Base-by-base conservation (phyloP, 2,329 filamentous ascomycete genomes). In the Colletotrichum sp. region DNA sequence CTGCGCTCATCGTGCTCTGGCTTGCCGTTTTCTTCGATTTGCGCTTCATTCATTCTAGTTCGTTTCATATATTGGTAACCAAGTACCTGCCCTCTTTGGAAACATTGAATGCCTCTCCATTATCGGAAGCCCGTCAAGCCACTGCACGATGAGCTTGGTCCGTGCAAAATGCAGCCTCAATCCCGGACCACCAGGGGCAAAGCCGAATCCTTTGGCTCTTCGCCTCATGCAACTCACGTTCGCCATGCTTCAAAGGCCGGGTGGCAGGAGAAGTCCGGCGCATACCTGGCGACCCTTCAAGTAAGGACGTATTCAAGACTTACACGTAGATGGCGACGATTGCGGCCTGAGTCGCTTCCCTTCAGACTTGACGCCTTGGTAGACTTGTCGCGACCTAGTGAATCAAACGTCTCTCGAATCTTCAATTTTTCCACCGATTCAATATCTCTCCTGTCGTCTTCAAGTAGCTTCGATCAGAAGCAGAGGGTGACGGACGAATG, bases 381-480 rank as follows among this genome's bases (percentile, higher is more conserved):
- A 24, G 6, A 13, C 0, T 21, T 2, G 39, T 49, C 3, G 18
- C 39, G 9, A n/a, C 39, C 10, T 52, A 4, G 6, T 52, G n/a
- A 21, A 52, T 13, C 12, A 21, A 52, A 13, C 6, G 12, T 21
- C 10, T 52, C 44, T 24, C 6, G 39, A 6, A 24, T 52, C 10
- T 52, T 0, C 44, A 52, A 7, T 0, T 1, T 21, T 21, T 1
- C 44, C 44, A 7, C n/a, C 10, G 2, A 6, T 21, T 3, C 5
- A 49, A 49, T 13, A 21, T 7, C 9, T 21, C 10, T 5, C n/a
- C 6, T 21, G n/a, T 21, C 10, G 12, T 21, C 3, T 5, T 7
- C 44, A 52, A 52, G 44, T 1, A 2, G 10, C n/a, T 21, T 21
- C n/a, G 10, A 21, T 0, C n/a, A 24, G 44, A 13, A 36, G n/a